Evolutionary conservation across 176 grass and related monocot genomes (phyloP).

Genomic region (Alopecurus myosuroides): DNA sequence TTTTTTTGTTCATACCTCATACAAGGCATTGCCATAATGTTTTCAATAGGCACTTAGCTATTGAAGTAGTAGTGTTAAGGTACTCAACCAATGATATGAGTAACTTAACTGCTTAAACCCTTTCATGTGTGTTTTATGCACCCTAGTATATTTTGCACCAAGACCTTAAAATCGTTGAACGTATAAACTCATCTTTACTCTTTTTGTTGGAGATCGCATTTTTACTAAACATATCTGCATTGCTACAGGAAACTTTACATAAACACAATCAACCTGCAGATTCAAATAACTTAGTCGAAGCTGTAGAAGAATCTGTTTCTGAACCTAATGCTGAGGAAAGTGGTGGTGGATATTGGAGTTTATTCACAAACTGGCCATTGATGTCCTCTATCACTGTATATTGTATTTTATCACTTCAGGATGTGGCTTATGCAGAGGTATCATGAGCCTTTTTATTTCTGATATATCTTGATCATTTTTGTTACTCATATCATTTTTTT

Average conservation of each 20-base stretch:
- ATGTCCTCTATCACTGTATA: constrained; percentile 79
- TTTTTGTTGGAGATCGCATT: background rate
- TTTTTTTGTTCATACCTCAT: background rate
- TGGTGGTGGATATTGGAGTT: constrained; percentile 35
- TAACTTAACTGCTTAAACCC: background rate
- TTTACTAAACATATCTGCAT: background rate
- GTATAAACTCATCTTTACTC: background rate
- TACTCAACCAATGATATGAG: background rate
- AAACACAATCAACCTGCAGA: constrained; percentile 41
- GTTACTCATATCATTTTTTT: constrained; percentile 6
- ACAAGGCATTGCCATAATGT: background rate
- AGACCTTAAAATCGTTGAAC: background rate
- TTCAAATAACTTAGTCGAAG: constrained; percentile 39
- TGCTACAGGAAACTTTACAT: constrained; percentile 82
- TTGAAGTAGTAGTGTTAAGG: background rate
- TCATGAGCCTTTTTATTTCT: constrained; percentile 11
- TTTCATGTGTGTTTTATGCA: background rate
- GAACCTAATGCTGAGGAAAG: constrained; percentile 35
- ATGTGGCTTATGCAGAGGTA: constrained; percentile 93
- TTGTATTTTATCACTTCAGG: constrained; percentile 91
- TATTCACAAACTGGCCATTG: constrained; percentile 87
- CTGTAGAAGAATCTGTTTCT: constrained; percentile 38
- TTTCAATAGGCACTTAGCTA: background rate
- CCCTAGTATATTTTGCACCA: background rate
- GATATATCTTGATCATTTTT: constrained; percentile 7